These are phyloP conservation scores for Trypanosoma platydactyli DNA, from an alignment of 208 protist species.

Conservation along the genomic window DNA sequence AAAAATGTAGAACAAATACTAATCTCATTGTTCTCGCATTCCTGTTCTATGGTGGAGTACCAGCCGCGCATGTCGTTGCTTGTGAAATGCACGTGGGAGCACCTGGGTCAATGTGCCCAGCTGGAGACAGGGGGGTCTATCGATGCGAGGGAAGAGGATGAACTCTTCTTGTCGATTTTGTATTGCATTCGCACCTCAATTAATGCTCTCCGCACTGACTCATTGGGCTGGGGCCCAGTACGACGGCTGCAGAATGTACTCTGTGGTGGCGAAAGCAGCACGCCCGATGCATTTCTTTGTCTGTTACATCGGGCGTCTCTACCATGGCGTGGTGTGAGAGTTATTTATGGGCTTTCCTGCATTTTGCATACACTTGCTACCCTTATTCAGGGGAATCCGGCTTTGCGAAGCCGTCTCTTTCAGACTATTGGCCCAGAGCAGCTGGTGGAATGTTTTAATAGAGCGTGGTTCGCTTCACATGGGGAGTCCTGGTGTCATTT, in stretches of 20 bases:
- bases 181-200: slow-evolving; percentile 37
- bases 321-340: slow-evolving; percentile 43
- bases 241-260: slow-evolving; percentile 49
- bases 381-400: slow-evolving; percentile 33
- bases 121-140: slow-evolving; percentile 9
- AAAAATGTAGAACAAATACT: slow-evolving; percentile 30
- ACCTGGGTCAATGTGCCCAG: slow-evolving; percentile 32
- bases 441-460: slow-evolving; percentile 34
- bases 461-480: slow-evolving; percentile 40
- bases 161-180: slow-evolving; percentile 37
- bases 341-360: slow-evolving; percentile 25
- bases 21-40: slow-evolving; percentile 32
- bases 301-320: slow-evolving; percentile 49
- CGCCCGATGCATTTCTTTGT: slow-evolving; percentile 36
- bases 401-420: slow-evolving; percentile 23
- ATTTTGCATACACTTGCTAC: slow-evolving; percentile 36
- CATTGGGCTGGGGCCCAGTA: slow-evolving; percentile 18
- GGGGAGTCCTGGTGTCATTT: slow-evolving; percentile 30
- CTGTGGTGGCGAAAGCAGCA: slow-evolving; percentile 20
- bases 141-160: slow-evolving; percentile 11
- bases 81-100: slow-evolving; percentile 33
- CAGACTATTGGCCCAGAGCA: slow-evolving; percentile 30
- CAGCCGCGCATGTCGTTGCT: slow-evolving; percentile 30
- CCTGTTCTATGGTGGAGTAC: slow-evolving; percentile 25
- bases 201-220: slow-evolving; percentile 13